These are phyloP conservation scores for Cryptococcus sp. DNA, from an alignment of 1,284 basidiomycete species.

Conservation along the genomic window DNA sequence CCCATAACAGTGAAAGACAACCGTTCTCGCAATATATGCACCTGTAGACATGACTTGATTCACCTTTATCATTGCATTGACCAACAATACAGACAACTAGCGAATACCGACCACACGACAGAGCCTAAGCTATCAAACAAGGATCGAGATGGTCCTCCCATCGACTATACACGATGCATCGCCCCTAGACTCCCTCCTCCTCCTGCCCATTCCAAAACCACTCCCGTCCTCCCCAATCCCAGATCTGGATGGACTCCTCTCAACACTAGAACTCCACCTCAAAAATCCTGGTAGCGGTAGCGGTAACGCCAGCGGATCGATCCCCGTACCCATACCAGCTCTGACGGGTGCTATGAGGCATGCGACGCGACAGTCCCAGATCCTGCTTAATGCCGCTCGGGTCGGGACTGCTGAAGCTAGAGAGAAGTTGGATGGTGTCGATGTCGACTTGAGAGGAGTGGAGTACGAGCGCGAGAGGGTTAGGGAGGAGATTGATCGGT, in stretches of 20 bases:
- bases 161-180: slow-evolving; percentile 29
- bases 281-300: no score
- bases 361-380: slow-evolving; percentile 33
- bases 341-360: slow-evolving; percentile 35
- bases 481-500: slow-evolving; percentile 42
- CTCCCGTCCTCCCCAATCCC: slow-evolving; percentile 30
- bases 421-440: slow-evolving; percentile 35
- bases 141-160: slow-evolving; percentile 35
- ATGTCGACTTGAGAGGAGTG: slow-evolving; percentile 38
- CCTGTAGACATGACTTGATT: no score
- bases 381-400: slow-evolving; percentile 40
- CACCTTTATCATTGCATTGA: no score
- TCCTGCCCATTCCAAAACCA: slow-evolving; percentile 35
- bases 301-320: no score
- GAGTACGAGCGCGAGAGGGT: slow-evolving; percentile 47
- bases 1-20: no score
- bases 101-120: no score
- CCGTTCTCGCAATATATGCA: no score
- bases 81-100: no score
- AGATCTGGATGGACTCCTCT: slow-evolving; percentile 22
- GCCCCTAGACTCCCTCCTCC: slow-evolving; percentile 42
- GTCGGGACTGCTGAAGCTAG: slow-evolving; percentile 33
- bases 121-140: no score
- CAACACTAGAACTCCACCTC: slow-evolving; percentile 17
- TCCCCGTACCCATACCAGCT: slow-evolving; percentile 19